Percentiles rank a stretch among this genome's conserved stretches.
phyloP scores from a whole-genome alignment of 75 land plant genomes.

The Adiantum capillusveneris region DNA sequence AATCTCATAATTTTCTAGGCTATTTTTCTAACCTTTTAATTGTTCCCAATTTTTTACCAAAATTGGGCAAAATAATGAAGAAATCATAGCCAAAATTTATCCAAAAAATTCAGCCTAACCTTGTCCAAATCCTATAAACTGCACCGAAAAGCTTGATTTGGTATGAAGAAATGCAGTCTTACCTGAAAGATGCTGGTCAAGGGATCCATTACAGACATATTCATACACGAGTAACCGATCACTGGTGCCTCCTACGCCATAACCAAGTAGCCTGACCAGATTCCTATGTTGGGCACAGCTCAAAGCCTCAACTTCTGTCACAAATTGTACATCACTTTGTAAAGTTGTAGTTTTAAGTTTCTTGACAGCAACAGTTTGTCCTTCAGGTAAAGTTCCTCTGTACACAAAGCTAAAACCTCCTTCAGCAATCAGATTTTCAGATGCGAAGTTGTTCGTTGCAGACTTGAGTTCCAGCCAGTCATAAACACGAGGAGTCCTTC shows the following conservation, averaged over 20 bases:
- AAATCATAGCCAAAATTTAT: too few species aligned
- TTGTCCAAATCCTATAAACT: not conserved
- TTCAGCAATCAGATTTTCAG: constrained; percentile 32
- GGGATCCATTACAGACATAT: constrained; percentile 47
- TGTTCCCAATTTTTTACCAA: too few species aligned
- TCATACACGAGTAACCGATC: constrained; percentile 40
- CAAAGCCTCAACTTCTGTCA: constrained; percentile 30
- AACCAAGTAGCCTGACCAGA: constrained; percentile 50
- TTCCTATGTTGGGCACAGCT: constrained; percentile 51
- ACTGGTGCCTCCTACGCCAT: constrained; percentile 21
- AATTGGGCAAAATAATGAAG: too few species aligned
- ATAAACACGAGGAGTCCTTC: constrained; percentile 24
- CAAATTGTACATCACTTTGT: constrained; percentile 32
- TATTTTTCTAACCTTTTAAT: too few species aligned
- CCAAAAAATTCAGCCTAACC: not conserved
- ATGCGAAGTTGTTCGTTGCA: constrained; percentile 27
- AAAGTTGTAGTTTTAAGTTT: constrained; percentile 18
- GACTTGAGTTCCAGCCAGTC: constrained; percentile 23
- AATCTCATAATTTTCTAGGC: too few species aligned
- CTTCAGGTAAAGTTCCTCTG: constrained; percentile 31
- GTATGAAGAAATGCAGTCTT: constrained; percentile 4
- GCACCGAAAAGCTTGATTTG: not conserved
- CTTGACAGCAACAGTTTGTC: constrained; percentile 37
- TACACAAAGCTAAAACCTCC: constrained; percentile 40
- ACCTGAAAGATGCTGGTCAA: constrained; percentile 38